Base-by-base conservation (phyloP, 495 filamentous ascomycete species). In the Neohortaea acidophila region DNA sequence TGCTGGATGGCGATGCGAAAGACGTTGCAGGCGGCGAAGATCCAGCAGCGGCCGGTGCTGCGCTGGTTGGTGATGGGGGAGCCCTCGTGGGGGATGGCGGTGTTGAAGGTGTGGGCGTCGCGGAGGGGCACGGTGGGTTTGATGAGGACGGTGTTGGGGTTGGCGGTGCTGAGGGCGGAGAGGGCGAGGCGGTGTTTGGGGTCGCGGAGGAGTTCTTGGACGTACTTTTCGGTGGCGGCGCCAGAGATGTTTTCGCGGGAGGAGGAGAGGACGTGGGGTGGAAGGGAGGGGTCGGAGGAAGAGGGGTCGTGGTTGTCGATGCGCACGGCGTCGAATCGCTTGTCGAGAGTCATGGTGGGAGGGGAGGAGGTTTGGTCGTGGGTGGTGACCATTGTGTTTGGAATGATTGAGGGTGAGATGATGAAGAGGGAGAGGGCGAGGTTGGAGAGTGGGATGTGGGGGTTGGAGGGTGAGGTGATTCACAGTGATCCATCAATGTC, bases 11-110 rank as follows among this genome's bases (percentile, higher is more conserved):
- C 77, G 4, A 91, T 65, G 7, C 84, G 81, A 59, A 91, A 87
- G 36, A 89, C 73, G 50, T 93, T 93, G 7, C 81, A 85, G 19
- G 73, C 64, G 5, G 84, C 84, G 48, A 93, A 93, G 33, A 91
- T 69, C 84, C 84, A 93, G 63, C 84, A 93, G 41, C 84, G 69
- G 9, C 84, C 84, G 2, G 75, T 79, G 1, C 68, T 66, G 15
- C 74, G 65, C 57, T 93, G 84, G 56, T 89, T 84, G 5, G 84
- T 93, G 48, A 91, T 79, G 5, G 84, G 84, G 0, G 65, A 64
- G 26, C 84, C 84, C 59, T 92, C 83, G 25, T 83, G 65, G 3
- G 80, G 77, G 44, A 93, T 81, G 57, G 76, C 74, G 54, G 84
- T 52, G 49, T 85, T 87, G 70, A 84, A 93, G 27, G 76, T 65